Evolutionary conservation across 306 rosid species (phyloP), one percentile per base, ranked within the genome.

Genomic region (Pyrus pyrifolia): DNA sequence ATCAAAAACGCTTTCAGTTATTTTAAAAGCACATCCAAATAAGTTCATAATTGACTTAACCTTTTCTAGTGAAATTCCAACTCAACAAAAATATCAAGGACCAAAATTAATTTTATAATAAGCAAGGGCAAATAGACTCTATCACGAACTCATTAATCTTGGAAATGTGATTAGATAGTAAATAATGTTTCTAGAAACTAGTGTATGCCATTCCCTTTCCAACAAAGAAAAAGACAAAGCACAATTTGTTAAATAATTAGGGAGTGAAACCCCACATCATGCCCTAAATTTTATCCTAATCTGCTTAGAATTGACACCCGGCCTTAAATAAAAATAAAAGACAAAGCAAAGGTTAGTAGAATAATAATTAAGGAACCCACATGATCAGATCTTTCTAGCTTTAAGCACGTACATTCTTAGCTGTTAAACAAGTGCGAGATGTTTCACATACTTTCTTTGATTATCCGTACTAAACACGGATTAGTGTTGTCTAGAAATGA

Each of bases 51-150:
- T 79, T 80, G 65, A 82, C 75, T 62, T 4, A 30, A 69, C 38
- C 77, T n/a, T 21, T 31, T 69, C 45, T 67, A 82, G 90, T 87
- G 93, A 84, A 53, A 78, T 73, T 85, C 96, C 88, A 79, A 84
- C 87, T 85, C 84, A 84, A 78, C 87, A 68, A 82, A 66, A 85
- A 78, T 61, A 58, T 60, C 67, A 57, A 45, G 57, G 33, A 25
- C 52, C 65, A 64, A 46, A 60, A 72, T 71, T 44, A 71, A 23
- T 40, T 65, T 67, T 42, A 70, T n/a, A 38, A 78, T 49, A 49
- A 49, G 55, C 55, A 49, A 49, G 17, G 8, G 55, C 18, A 49
- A 49, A 75, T 69, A 58, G 59, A 49, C 62, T 9, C 14, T 45
- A 69, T 68, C 68, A 70, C 65, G 80, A n/a, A 74, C 73, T 67